Conservation (phyloP, 306 rosid genomes). For the Vigna trinervia region DNA sequence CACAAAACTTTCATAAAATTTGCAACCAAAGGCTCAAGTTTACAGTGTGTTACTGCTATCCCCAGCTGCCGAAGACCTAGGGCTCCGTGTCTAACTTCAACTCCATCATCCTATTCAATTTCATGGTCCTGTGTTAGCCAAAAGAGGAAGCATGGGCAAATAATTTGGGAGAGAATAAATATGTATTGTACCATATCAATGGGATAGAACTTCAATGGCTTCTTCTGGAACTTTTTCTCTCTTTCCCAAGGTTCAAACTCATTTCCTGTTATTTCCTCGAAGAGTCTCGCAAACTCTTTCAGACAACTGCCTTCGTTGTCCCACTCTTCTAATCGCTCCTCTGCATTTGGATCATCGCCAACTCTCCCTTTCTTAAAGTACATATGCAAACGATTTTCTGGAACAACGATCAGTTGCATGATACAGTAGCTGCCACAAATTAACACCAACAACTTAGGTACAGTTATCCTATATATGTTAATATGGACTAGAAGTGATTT, state of each 20-base stretch:
- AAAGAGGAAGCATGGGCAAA: background rate
- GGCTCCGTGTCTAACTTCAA: slow-evolving; percentile 86
- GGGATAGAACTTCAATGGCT: slow-evolving; percentile 72
- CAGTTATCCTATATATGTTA: background rate
- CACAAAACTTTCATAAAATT: slow-evolving; percentile 81
- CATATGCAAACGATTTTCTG: slow-evolving; percentile 61
- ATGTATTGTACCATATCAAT: slow-evolving; percentile 70
- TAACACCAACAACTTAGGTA: slow-evolving; percentile 25
- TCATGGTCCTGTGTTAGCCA: background rate
- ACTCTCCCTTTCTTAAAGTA: slow-evolving; percentile 81
- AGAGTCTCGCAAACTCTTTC: slow-evolving; percentile 70
- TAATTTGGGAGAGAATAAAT: slow-evolving; percentile 1
- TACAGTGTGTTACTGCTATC: slow-evolving; percentile 68
- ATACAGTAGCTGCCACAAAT: slow-evolving; percentile 70
- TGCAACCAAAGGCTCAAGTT: slow-evolving; percentile 74
- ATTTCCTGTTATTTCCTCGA: slow-evolving; percentile 80
- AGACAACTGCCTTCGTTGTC: slow-evolving; percentile 61
- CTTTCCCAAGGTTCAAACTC: slow-evolving; percentile 86
- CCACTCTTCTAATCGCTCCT: slow-evolving; percentile 74
- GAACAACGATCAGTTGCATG: slow-evolving; percentile 71
- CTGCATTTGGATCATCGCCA: slow-evolving; percentile 77
- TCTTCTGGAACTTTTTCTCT: slow-evolving; percentile 80
- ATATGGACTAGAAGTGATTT: background rate
- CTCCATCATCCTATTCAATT: slow-evolving; percentile 72
- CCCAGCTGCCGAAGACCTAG: slow-evolving; percentile 78